Base-by-base conservation (phyloP, 257 asterid genomes). In the Penstemon davidsonii region DNA sequence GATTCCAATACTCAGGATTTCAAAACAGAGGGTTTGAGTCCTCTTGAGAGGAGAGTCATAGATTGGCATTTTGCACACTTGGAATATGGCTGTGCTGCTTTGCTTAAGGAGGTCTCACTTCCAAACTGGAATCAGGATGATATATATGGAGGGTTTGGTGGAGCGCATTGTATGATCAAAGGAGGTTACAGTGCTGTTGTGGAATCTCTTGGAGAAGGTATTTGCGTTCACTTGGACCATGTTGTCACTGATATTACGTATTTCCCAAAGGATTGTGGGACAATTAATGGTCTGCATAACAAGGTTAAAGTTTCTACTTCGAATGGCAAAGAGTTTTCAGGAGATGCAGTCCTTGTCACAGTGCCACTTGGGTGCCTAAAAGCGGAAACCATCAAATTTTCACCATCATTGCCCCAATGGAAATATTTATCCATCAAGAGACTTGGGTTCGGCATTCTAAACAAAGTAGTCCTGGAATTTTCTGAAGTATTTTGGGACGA, bases 51-150 rank as follows among this genome's bases (percentile, higher is more conserved):
- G 83, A 91, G 99, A 82, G 96, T 91, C 67, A 94, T 94, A 92
- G 93, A 94, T 85, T 94, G 99, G 99, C 99, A 94, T 83, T 94
- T 94, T 73, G 99, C 99, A 8, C 92, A 94, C 80, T 77, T 94
- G 71, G 99, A 94, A 81, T 94, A 94, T 78, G 99, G 99, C 39
- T 94, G 99, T 76, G 98, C 98, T 74, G 93, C 99, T 53, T 73
- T 84, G 81, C 96, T 94, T 55, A 79, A 84, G 81, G 95, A 94
- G 55, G 99, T 94, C 41, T 94, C 99, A 65, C 96, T 94, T 66
- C 98, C 97, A 18, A 67, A 91, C 73, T 94, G 99, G 99, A 94
- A 94, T 71, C 99, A 94, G 71, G 99, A 94, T 80, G 99, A 94
- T 73, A 79, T 73, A 54, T 94, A 84, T 69, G 99, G 99, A 74